These are phyloP conservation scores for Thelonectria olida DNA, from an alignment of 2,329 filamentous ascomycete genomes.

Conservation along the genomic window DNA sequence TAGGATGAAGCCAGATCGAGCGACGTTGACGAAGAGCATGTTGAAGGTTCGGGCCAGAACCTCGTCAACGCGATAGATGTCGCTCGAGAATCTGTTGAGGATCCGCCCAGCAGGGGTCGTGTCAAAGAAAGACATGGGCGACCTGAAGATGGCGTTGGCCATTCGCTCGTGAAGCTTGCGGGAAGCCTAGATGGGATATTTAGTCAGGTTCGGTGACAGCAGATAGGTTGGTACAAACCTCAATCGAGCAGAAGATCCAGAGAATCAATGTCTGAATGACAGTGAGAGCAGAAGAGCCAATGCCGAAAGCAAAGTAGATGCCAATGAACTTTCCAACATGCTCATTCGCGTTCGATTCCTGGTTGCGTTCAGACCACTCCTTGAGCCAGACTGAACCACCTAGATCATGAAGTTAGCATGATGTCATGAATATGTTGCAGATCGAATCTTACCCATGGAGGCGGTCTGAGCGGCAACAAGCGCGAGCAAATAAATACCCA, in stretches of 20 bases:
- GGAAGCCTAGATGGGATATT: constrained; percentile 71
- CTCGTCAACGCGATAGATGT: constrained; percentile 87
- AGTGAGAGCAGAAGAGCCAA: constrained; percentile 85
- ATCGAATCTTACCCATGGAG: constrained; percentile 71
- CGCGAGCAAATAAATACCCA: constrained; percentile 79
- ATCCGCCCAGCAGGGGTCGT: constrained; percentile 97
- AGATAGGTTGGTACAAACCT: constrained; percentile 63
- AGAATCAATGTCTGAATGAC: constrained; percentile 93
- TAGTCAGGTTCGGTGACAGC: constrained; percentile 4
- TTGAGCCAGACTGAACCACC: constrained; percentile 93
- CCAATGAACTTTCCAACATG: constrained; percentile 90
- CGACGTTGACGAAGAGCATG: constrained; percentile 86
- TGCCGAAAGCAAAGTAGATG: constrained; percentile 93
- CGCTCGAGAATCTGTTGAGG: constrained; percentile 92
- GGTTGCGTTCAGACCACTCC: constrained; percentile 86
- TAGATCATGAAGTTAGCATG: constrained; percentile 45
- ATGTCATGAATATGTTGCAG: not conserved
- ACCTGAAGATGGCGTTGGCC: constrained; percentile 96
- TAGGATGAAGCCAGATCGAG: constrained; percentile 83
- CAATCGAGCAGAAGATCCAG: constrained; percentile 99
- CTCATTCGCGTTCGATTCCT: constrained; percentile 71
- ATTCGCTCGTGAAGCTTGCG: constrained; percentile 96
- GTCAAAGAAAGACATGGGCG: constrained; percentile 99
- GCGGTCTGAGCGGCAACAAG: constrained; percentile 83
- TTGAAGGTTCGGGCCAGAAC: constrained; percentile 97